Evolutionary conservation across 1,139 yeast genomes (phyloP).

Genomic region (Saccharomyces hybrid): DNA sequence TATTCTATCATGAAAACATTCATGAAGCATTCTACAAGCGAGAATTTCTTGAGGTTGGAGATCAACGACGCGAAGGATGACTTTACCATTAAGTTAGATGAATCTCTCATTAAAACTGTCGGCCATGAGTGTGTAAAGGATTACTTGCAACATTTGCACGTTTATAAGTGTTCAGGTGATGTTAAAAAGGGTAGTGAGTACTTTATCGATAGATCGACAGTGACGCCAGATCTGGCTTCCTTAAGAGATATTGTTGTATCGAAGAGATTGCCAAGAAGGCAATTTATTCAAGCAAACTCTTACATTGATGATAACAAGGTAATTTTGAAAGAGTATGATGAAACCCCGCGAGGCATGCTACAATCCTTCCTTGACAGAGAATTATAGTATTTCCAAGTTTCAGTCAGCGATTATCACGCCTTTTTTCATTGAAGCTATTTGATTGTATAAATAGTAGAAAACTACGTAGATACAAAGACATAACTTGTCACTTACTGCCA

Average conservation of each 20-base stretch:
- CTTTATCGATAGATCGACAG: conserved; percentile 60
- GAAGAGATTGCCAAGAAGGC: conserved; percentile 76
- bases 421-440: not conserved
- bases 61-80: conserved; percentile 44
- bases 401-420: not conserved
- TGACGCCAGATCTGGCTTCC: conserved; percentile 52
- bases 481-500: not conserved
- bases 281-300: conserved; percentile 69
- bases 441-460: not conserved
- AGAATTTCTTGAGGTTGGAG: conserved; percentile 42
- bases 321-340: conserved; percentile 61
- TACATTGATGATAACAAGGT: conserved; percentile 37
- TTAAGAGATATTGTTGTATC: conserved; percentile 61
- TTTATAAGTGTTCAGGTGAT: conserved; percentile 73
- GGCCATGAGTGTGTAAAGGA: conserved; percentile 73
- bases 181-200: conserved; percentile 54
- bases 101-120: conserved; percentile 50
- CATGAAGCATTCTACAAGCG: conserved; percentile 56
- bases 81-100: conserved; percentile 51
- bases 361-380: conserved; percentile 66
- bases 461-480: too few relatives aligned
- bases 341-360: conserved; percentile 69
- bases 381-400: conserved; percentile 2
- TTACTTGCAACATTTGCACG: conserved; percentile 63
- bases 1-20: conserved; percentile 75